Evolutionary conservation across 1,284 basidiomycete species (phyloP), one percentile per base, ranked within the genome.

Genomic region (Boletus sp.): DNA sequence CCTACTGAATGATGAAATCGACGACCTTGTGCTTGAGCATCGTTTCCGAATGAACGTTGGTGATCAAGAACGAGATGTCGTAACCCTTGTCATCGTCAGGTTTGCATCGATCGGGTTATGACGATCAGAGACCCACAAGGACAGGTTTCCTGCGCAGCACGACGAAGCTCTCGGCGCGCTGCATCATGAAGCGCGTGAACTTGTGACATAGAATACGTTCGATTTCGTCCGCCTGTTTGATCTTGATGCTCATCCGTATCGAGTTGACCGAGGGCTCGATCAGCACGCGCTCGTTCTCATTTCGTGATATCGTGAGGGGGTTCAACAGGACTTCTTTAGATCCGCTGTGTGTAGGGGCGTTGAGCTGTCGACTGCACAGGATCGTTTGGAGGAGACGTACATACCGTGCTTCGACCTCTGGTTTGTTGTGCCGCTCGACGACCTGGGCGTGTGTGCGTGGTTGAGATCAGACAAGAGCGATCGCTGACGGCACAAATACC

Each of bases 1-100:
- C 72, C 36, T 56, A 93, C 88, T 99, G 92, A 58, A 98, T 97
- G 71, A 99, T 96, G 72, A 99, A 99, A 72, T 99, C 96, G 37
- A 99, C 96, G 47, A 99, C 87, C 75, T 98, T 99, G 72, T 99
- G 94, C 74, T 99, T 99, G 58, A 98, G 76, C 94, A 99, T 96
- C 3, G 90, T 91, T 67, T 99, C 95, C 20, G 93, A 83, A 68
- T 99, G 94, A 54, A 86, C 86, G 70, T 98, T 98, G 49, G 96
- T 98, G 67, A 99, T 96, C 55, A 99, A 75, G 78, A 99, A 99
- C 6, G 91, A 95, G 57, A 99, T 99, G 61, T 99, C 96, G 61
- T 96, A 99, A 49, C 94, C 93, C 90, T 95, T 58, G 38, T 9
- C 41, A 16, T 8, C 14, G 6, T 59, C 35, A 44, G 51, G 16